Evolutionary conservation across 805 yeast species (phyloP).

Genomic region (Clavispora asparagi): DNA sequence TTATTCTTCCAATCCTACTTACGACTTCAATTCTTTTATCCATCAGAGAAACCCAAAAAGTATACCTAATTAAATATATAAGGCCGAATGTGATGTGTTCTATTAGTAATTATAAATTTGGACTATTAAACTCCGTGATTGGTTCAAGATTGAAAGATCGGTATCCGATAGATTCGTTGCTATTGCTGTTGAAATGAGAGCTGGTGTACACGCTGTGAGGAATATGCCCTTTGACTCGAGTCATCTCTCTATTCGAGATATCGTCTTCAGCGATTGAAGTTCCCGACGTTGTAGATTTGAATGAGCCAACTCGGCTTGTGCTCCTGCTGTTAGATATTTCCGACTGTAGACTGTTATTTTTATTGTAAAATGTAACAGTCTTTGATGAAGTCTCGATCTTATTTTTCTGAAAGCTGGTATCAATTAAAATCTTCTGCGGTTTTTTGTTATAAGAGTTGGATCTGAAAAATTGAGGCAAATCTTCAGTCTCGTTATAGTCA

Average conservation of each 20-base stretch:
- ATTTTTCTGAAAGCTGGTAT: conserved; percentile 20
- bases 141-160: conserved; percentile 15
- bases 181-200: conserved; percentile 2
- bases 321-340: conserved; percentile 15
- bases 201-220: background rate
- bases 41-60: conserved; percentile 15
- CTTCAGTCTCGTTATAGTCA: conserved; percentile 14
- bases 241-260: conserved; percentile 8
- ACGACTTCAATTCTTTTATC: conserved; percentile 36
- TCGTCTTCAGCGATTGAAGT: conserved; percentile 19
- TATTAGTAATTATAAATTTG: conserved; percentile 1
- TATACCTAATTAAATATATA: background rate
- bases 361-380: conserved; percentile 38
- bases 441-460: conserved; percentile 37
- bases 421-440: conserved; percentile 25
- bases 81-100: background rate
- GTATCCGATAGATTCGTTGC: conserved; percentile 9
- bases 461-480: conserved; percentile 16
- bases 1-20: conserved; percentile 24
- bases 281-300: conserved; percentile 24
- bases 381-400: conserved; percentile 33
- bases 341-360: conserved; percentile 12
- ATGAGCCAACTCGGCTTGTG: conserved; percentile 26
- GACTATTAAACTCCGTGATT: conserved; percentile 18
- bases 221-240: background rate